These are phyloP conservation scores for Metarhizium robertsii DNA, from an alignment of 2,329 filamentous ascomycete genomes.

Conservation along the genomic window DNA sequence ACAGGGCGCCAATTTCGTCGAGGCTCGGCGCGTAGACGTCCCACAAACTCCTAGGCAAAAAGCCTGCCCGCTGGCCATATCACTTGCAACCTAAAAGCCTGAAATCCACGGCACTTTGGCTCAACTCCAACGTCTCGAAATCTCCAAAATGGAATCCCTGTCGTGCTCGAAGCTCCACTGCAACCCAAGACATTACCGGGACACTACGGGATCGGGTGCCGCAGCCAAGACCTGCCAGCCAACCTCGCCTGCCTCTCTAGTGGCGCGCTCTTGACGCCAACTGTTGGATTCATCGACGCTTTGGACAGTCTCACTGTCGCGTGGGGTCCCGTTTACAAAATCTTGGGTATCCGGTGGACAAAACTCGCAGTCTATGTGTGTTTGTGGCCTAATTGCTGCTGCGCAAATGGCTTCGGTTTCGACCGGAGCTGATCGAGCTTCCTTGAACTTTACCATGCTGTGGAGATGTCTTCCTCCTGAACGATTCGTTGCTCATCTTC, in stretches of 20 bases:
- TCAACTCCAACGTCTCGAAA: no score
- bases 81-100: no score
- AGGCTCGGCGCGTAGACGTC: no score
- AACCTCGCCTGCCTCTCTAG: slow-evolving; percentile 1
- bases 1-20: no score
- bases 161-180: background rate
- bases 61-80: no score
- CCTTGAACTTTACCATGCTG: background rate
- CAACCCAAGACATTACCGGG: slow-evolving; percentile 1
- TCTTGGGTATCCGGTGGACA: background rate
- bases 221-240: background rate
- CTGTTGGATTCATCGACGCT: background rate
- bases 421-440: no score
- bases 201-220: slow-evolving; percentile 1
- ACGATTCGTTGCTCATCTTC: background rate
- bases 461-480: background rate
- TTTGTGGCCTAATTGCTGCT: background rate
- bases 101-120: no score
- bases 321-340: background rate
- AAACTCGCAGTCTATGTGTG: background rate
- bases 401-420: background rate
- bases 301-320: background rate
- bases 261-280: background rate
- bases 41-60: no score
- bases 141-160: background rate